A percentile compares a stretch with the other conserved stretches of the same genome.
These are phyloP conservation scores for Cercospora sesami DNA, from an alignment of 2,329 filamentous ascomycete species.

Conservation along the genomic window DNA sequence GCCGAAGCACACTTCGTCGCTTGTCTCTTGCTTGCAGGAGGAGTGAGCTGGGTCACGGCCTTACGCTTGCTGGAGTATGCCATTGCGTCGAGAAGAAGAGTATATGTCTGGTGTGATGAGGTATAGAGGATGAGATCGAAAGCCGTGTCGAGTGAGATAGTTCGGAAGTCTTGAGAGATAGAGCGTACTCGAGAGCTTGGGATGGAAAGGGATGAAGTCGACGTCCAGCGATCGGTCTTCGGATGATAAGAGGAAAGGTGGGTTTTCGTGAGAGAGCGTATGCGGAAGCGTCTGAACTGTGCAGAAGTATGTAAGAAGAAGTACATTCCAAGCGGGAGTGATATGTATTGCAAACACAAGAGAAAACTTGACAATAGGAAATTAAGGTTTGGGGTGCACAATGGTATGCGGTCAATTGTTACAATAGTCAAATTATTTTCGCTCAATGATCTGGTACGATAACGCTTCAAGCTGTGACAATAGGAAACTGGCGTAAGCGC, in stretches of 20 bases:
- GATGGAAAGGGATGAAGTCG: neutral
- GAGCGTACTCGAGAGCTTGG: neutral
- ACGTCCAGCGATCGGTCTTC: neutral
- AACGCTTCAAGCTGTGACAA: constrained; percentile 5
- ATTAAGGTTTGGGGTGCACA: neutral
- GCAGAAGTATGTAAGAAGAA: neutral
- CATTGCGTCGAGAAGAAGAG: neutral
- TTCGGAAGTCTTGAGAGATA: neutral
- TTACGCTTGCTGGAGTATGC: neutral
- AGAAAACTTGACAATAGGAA: neutral
- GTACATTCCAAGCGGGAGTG: neutral
- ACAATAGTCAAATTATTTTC: constrained; percentile 2
- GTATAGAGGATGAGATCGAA: neutral
- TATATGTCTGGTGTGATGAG: neutral
- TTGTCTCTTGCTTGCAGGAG: neutral
- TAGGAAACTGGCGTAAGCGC: neutral
- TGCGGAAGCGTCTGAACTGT: neutral
- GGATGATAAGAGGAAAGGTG: neutral
- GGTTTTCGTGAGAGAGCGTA: neutral
- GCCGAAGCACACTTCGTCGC: neutral
- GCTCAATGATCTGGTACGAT: neutral
- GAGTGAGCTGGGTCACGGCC: neutral
- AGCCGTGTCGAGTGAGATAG: neutral
- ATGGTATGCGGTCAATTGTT: neutral
- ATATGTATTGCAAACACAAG: neutral